A percentile compares a stretch with the other conserved stretches of the same genome.
Conservation (phyloP, 192 early-diverging fungal species). For the Irineochytrium annulatum region DNA sequence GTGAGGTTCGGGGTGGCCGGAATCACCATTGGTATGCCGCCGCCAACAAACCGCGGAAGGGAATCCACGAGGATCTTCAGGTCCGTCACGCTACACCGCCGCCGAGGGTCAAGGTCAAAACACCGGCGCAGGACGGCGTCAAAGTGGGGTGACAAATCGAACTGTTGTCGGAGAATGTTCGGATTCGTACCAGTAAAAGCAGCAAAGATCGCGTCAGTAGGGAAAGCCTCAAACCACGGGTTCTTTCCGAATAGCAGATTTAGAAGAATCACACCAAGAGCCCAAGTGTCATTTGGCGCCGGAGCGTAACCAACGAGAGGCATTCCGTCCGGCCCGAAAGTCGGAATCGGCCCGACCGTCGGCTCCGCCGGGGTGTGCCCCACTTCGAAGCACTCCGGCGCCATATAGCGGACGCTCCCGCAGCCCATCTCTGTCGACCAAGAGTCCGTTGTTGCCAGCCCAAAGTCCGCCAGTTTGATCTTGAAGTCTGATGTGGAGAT, state of each 20-base stretch:
- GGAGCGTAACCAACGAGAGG: conserved; percentile 42
- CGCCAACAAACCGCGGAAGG: conserved; percentile 19
- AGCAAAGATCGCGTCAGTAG: conserved; percentile 70
- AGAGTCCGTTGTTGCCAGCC: conserved; percentile 76
- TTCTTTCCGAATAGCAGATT: conserved; percentile 76
- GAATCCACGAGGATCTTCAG: conserved; percentile 19
- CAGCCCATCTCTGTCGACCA: conserved; percentile 82
- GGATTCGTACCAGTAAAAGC: conserved; percentile 8
- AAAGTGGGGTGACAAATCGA: conserved; percentile 59
- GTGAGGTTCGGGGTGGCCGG: not conserved
- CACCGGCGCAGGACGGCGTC: conserved; percentile 65
- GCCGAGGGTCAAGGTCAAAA: conserved; percentile 58
- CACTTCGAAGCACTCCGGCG: conserved; percentile 61
- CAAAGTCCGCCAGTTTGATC: conserved; percentile 89
- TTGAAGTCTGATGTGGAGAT: conserved; percentile 26
- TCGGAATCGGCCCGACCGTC: conserved; percentile 2
- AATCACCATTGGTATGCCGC: too few relatives aligned
- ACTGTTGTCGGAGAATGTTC: conserved; percentile 29
- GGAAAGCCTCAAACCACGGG: conserved; percentile 60
- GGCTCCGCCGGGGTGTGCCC: conserved; percentile 8
- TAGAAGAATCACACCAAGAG: conserved; percentile 71
- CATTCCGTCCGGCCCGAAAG: not conserved
- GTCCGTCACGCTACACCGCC: conserved; percentile 17
- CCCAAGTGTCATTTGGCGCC: conserved; percentile 73
- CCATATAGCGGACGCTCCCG: conserved; percentile 78